Conservation (phyloP, 768 basidiomycete genomes). For the Sistotremastrum suecicum region DNA sequence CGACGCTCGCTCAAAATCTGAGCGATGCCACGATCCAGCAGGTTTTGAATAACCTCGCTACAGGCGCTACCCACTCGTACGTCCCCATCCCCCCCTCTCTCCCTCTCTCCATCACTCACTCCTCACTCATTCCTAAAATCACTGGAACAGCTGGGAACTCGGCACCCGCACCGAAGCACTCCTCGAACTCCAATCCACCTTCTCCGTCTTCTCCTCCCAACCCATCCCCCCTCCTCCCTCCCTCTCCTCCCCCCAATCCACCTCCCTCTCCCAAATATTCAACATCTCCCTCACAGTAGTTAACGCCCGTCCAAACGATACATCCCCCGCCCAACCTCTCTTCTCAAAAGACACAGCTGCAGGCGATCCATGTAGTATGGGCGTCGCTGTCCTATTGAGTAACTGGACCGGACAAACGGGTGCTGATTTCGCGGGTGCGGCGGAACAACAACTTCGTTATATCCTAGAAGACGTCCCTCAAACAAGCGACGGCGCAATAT, state of each 20-base stretch:
- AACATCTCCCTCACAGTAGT: conserved; percentile 38
- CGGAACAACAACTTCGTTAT: conserved; percentile 50
- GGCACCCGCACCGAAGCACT: conserved; percentile 39
- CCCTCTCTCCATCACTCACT: neutral
- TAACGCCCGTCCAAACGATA: conserved; percentile 26
- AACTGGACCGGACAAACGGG: conserved; percentile 34
- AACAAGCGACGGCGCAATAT: conserved; percentile 67
- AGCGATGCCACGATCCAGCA: conserved; percentile 20
- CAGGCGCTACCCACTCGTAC: conserved; percentile 29
- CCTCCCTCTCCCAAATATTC: conserved; percentile 26
- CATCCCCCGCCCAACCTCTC: conserved; percentile 46
- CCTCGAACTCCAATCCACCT: conserved; percentile 31
- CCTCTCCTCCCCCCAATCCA: conserved; percentile 6
- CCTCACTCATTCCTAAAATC: neutral
- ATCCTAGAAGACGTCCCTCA: conserved; percentile 40
- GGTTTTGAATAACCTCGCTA: conserved; percentile 23
- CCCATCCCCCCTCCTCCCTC: conserved; percentile 29
- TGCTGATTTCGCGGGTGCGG: conserved; percentile 48
- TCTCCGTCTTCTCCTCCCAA: conserved; percentile 28
- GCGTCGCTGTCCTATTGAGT: conserved; percentile 49
- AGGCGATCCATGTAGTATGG: conserved; percentile 66
- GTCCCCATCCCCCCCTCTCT: conserved; percentile 1
- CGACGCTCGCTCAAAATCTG: conserved; percentile 21
- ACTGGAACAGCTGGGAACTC: conserved; percentile 36
- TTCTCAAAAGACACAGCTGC: conserved; percentile 45